Evolutionary conservation across 768 basidiomycete genomes (phyloP).

Genomic region (Xerocomus brunneocitrinus): DNA sequence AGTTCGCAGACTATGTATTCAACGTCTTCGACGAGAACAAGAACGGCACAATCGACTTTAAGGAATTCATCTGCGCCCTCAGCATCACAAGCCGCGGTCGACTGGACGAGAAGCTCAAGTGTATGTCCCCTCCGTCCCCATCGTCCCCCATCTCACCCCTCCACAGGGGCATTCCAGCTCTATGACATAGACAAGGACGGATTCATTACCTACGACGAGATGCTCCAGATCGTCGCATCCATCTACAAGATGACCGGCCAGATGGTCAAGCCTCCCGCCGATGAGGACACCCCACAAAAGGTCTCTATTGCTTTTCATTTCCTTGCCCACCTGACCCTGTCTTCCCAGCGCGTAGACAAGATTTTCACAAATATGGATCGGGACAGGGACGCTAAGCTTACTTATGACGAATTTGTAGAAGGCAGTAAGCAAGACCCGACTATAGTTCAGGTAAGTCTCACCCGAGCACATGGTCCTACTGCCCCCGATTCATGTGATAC

Average conservation of each 20-base stretch:
- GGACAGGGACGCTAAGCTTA: constrained; percentile 89
- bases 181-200: constrained; percentile 99
- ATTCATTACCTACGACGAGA: constrained; percentile 96
- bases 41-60: constrained; percentile 98
- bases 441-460: constrained; percentile 79
- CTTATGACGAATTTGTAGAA: constrained; percentile 96
- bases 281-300: constrained; percentile 99
- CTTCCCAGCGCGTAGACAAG: constrained; percentile 87
- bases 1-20: constrained; percentile 98
- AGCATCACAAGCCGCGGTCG: constrained; percentile 91
- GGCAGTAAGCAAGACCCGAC: constrained; percentile 99
- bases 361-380: constrained; percentile 98
- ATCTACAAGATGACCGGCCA: constrained; percentile 99
- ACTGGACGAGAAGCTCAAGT: constrained; percentile 97
- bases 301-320: constrained; percentile 34
- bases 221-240: constrained; percentile 95
- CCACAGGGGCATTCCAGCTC: constrained; percentile 95
- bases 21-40: constrained; percentile 95
- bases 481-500: constrained; percentile 18
- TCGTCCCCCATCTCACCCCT: constrained; percentile 15
- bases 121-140: constrained; percentile 44
- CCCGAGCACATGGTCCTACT: constrained; percentile 6
- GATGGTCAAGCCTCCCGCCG: constrained; percentile 97
- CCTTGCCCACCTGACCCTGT: constrained; percentile 11
- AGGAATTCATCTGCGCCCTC: constrained; percentile 97